phyloP scores from a whole-genome alignment of 2,329 filamentous ascomycete species.

The Chaetomiaceae sp. region DNA sequence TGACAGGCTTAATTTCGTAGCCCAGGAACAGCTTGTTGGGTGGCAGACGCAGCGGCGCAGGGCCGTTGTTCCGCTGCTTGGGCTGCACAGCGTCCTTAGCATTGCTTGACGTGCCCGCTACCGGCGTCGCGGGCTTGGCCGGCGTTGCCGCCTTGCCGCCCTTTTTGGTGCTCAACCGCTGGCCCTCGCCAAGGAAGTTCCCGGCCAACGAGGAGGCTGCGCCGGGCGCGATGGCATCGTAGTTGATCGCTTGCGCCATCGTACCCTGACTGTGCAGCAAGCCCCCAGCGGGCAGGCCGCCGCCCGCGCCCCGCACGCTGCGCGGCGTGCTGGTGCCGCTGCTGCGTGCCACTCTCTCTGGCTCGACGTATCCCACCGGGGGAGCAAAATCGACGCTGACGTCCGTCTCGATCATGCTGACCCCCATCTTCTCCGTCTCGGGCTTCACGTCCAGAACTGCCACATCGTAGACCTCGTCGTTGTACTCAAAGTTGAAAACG shows the following conservation, averaged over 20 bases:
- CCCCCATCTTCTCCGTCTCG: constrained; percentile 71
- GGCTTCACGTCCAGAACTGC: constrained; percentile 93
- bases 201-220: constrained; percentile 63
- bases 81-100: constrained; percentile 30
- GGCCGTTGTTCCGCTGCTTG: constrained; percentile 61
- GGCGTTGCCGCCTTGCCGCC: constrained; percentile 70
- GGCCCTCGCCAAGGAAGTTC: constrained; percentile 73
- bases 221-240: constrained; percentile 78
- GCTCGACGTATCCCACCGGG: constrained; percentile 90
- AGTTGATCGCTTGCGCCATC: constrained; percentile 99
- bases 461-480: constrained; percentile 88
- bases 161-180: constrained; percentile 79
- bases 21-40: constrained; percentile 95
- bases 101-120: constrained; percentile 50
- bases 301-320: constrained; percentile 49
- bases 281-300: constrained; percentile 60
- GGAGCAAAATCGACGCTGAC: constrained; percentile 93
- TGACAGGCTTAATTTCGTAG: constrained; percentile 84
- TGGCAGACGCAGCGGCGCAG: constrained; percentile 75
- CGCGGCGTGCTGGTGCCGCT: constrained; percentile 85
- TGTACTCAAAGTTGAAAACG: constrained; percentile 94
- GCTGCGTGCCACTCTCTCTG: constrained; percentile 46
- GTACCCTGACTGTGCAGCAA: constrained; percentile 77
- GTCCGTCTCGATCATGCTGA: constrained; percentile 95
- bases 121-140: constrained; percentile 67